Evolutionary conservation across 805 yeast species (phyloP).

Genomic region (Metschnikowia santaceciliae): DNA sequence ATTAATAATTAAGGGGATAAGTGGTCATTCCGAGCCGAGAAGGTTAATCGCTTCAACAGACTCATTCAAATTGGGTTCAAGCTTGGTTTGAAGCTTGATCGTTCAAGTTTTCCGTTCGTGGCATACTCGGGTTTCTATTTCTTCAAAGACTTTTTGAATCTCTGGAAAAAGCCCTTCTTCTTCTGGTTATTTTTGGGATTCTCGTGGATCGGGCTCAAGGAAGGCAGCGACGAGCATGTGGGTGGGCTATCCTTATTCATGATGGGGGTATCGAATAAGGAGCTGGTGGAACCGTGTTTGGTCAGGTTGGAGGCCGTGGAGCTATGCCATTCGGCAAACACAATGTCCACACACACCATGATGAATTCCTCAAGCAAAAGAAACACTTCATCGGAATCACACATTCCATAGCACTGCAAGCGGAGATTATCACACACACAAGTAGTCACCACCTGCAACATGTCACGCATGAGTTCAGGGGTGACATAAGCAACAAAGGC

Average conservation of each 20-base stretch:
- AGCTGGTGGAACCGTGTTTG: not conserved
- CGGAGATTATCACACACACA: slow-evolving; percentile 11
- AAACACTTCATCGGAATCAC: slow-evolving; percentile 5
- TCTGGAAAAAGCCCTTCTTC: not conserved
- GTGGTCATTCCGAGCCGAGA: too few relatives aligned
- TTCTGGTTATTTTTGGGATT: not conserved
- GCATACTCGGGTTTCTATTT: not conserved
- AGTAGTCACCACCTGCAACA: slow-evolving; percentile 5
- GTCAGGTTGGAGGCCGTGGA: not conserved
- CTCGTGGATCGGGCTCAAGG: not conserved
- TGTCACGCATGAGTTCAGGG: slow-evolving; percentile 5
- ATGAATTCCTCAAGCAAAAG: not conserved
- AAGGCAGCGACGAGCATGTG: not conserved
- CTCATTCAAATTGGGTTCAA: too few relatives aligned
- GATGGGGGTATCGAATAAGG: not conserved
- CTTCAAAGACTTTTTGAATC: not conserved
- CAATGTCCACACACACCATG: not conserved
- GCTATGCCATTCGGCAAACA: not conserved
- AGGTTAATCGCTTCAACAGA: too few relatives aligned
- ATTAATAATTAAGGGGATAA: too few relatives aligned
- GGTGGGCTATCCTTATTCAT: not conserved
- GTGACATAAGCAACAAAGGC: slow-evolving; percentile 2
- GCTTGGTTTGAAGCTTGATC: too few relatives aligned
- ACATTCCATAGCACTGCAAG: slow-evolving; percentile 11
- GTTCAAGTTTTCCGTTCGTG: too few relatives aligned